Conservation (phyloP, 257 asterid genomes). For the Lithospermum erythrorhizon region DNA sequence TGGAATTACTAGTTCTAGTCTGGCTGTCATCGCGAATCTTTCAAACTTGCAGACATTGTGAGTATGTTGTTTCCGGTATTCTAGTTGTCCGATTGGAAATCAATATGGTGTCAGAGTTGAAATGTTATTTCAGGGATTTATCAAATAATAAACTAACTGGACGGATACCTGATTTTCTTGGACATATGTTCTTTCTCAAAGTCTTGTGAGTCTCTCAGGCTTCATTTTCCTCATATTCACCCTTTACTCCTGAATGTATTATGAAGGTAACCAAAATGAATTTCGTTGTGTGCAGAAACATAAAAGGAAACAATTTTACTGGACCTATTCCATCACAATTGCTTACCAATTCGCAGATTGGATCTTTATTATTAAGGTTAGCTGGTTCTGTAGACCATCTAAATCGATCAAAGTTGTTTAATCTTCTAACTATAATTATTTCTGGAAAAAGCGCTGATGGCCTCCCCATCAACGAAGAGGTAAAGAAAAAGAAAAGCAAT, state of each 20-base stretch:
- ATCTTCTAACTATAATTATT: not conserved
- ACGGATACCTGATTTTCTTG: conserved; percentile 20
- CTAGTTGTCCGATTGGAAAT: not conserved
- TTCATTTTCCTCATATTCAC: not conserved
- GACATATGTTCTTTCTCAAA: conserved; percentile 9
- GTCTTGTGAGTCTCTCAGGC: conserved; percentile 17
- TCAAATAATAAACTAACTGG: conserved; percentile 21
- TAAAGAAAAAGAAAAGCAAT: conserved; percentile 9
- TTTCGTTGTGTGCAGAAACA: conserved; percentile 14
- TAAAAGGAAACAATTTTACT: conserved; percentile 27
- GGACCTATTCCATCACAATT: conserved; percentile 25
- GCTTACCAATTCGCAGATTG: conserved; percentile 11
- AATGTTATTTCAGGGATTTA: conserved; percentile 24
- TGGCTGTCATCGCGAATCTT: conserved; percentile 15
- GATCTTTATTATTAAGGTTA: conserved; percentile 20
- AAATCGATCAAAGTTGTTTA: not conserved
- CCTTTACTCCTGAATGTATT: not conserved
- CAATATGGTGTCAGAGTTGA: not conserved
- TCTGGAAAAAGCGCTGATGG: not conserved
- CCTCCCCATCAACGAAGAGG: not conserved
- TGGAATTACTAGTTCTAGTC: conserved; percentile 15
- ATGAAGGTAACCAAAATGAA: not conserved
- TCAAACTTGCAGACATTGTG: conserved; percentile 16
- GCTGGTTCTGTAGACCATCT: not conserved
- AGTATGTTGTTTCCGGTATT: conserved; percentile 3